phyloP scores from a whole-genome alignment of 2,329 filamentous ascomycete species.

The Botrytis porri region DNA sequence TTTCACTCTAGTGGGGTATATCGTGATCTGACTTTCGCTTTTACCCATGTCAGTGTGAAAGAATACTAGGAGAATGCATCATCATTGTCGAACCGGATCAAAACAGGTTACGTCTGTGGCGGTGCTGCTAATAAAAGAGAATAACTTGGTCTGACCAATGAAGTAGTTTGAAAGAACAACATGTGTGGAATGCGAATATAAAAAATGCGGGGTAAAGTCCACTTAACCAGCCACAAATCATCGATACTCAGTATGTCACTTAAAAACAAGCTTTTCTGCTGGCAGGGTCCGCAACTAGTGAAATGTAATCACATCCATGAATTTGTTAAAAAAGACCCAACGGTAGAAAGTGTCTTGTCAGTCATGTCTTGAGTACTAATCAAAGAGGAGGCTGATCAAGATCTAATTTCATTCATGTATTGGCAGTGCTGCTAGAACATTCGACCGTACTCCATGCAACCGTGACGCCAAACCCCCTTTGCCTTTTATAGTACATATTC shows the following conservation, averaged over 20 bases:
- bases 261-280: slow-evolving; percentile 14
- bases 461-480: not conserved
- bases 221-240: slow-evolving; percentile 6
- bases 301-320: not conserved
- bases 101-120: slow-evolving; percentile 13
- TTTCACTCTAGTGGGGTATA: not conserved
- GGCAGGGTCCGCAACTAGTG: not conserved
- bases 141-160: not conserved
- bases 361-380: not conserved
- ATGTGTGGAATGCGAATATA: not conserved
- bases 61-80: not conserved
- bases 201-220: not conserved
- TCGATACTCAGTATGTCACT: slow-evolving; percentile 2
- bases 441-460: not conserved
- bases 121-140: not conserved
- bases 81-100: not conserved
- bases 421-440: not conserved
- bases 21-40: not conserved
- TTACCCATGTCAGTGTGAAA: not conserved
- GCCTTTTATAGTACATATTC: not conserved
- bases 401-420: not conserved
- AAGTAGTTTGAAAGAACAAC: not conserved
- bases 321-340: not conserved
- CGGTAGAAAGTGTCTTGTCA: not conserved
- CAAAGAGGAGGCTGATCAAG: not conserved